Percentiles rank a stretch among this genome's conserved stretches.
Conservation (phyloP, 805 yeast species). For the Teunomyces funiuensis region DNA sequence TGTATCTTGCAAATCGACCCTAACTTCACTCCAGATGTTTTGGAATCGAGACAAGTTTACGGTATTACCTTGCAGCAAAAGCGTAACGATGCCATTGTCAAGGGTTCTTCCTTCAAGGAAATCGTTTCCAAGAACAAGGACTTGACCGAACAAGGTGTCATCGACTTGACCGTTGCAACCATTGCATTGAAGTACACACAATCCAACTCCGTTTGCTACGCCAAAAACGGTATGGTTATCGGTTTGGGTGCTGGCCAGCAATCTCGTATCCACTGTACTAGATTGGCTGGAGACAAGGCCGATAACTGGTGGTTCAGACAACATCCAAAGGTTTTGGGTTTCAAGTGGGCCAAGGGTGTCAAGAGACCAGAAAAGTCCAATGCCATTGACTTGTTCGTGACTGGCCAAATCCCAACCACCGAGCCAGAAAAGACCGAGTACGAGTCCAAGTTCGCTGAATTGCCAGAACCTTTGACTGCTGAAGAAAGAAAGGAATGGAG, state of each 20-base stretch:
- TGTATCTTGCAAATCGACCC: conserved; percentile 96
- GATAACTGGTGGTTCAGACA: conserved; percentile 99
- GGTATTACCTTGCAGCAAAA: conserved; percentile 95
- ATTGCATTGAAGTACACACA: conserved; percentile 97
- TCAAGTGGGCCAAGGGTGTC: conserved; percentile 97
- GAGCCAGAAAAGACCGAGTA: conserved; percentile 94
- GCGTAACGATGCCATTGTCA: conserved; percentile 96
- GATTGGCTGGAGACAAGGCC: conserved; percentile 99
- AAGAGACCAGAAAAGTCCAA: conserved; percentile 98
- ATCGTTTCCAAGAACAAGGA: conserved; percentile 83
- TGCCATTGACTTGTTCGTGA: conserved; percentile 92
- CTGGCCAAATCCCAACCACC: conserved; percentile 83
- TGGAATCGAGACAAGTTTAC: conserved; percentile 92
- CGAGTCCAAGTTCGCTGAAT: conserved; percentile 78
- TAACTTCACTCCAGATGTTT: conserved; percentile 74
- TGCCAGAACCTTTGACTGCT: conserved; percentile 81
- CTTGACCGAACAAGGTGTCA: conserved; percentile 86
- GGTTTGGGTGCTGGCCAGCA: conserved; percentile 99
- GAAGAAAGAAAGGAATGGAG: conserved; percentile 90
- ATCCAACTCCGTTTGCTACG: conserved; percentile 97
- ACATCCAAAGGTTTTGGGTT: conserved; percentile 88
- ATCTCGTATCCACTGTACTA: conserved; percentile 97
- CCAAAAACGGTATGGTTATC: conserved; percentile 98
- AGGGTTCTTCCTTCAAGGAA: conserved; percentile 86
- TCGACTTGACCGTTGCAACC: conserved; percentile 96